Evolutionary conservation across 2,329 filamentous ascomycete genomes (phyloP), one percentile per base, ranked within the genome.

Genomic region (Apiospora arundinis): DNA sequence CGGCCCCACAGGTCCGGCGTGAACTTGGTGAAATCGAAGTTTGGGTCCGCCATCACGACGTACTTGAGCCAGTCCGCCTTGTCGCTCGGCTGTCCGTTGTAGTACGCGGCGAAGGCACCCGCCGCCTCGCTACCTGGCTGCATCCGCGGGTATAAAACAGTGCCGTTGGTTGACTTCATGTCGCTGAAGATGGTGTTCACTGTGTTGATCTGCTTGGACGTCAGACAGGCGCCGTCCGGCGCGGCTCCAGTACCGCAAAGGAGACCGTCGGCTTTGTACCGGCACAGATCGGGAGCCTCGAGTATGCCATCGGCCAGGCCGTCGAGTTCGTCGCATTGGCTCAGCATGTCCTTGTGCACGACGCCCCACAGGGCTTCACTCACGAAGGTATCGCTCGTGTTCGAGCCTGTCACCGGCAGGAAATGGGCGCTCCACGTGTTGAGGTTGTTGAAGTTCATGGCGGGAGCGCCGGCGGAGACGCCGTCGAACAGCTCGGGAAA

Each of bases 401-500:
- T 68, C 11, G 82, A 81, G 2, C 80, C 80, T 0, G 78, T 79
- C 12, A 78, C 70, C 80, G 85, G 73, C 74, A 84, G 83, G 44
- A 73, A 83, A 83, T 83, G 83, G 84, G 83, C 84, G 82, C 67
- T 75, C 75, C 76, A 76, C n/a, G 76, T 75, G 56, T 77, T 76
- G 5, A 81, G 74, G 40, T 77, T 74, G 60, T 76, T 77, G 56
- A 81, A 82, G 71, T 78, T 77, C 7, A 82, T 71, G 11, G 86
- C 86, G 14, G 81, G 80, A 18, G 76, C 76, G 2, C 85, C 85
- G 3, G 86, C 87, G 0, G 89, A 78, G 25, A 89, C 83, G 37
- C 88, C 88, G 68, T 91, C 87, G 68, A 89, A 90, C 72, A 90
- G 87, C 0, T 85, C 81, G 0, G 89, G 87, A 72, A 84, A 89